These are phyloP conservation scores for Trametes cinnabarina DNA, from an alignment of 768 basidiomycete genomes.

Conservation along the genomic window DNA sequence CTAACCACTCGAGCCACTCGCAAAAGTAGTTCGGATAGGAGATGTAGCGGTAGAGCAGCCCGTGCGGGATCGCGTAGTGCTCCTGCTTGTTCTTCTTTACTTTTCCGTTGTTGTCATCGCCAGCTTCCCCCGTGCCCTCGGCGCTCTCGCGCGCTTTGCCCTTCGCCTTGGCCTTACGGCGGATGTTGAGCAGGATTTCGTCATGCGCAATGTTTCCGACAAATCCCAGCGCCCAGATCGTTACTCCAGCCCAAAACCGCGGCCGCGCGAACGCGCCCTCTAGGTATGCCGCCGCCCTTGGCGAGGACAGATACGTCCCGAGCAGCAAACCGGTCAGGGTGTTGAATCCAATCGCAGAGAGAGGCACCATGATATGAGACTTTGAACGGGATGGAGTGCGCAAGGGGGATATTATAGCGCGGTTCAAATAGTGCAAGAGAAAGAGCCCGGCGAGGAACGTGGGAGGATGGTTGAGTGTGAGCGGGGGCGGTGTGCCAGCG, in stretches of 20 bases:
- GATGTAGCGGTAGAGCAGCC: conserved; percentile 70
- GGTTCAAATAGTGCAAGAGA: conserved; percentile 79
- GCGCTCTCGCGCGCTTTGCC: conserved; percentile 28
- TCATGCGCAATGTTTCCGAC: conserved; percentile 85
- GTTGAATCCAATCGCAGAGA: conserved; percentile 65
- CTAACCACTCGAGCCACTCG: conserved; percentile 95
- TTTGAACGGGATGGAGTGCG: conserved; percentile 78
- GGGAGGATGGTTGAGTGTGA: conserved; percentile 39
- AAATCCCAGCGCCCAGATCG: conserved; percentile 70
- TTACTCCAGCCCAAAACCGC: conserved; percentile 61
- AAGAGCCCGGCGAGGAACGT: conserved; percentile 56
- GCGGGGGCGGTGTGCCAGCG: conserved; percentile 28
- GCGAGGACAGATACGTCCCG: conserved; percentile 68
- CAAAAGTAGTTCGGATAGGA: conserved; percentile 94
- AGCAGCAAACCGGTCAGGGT: conserved; percentile 66
- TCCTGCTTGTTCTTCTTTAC: conserved; percentile 35
- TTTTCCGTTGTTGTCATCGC: conserved; percentile 36
- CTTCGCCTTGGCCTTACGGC: conserved; percentile 53
- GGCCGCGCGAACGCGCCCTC: conserved; percentile 32
- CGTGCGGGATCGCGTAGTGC: conserved; percentile 80
- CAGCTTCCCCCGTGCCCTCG: conserved; percentile 11
- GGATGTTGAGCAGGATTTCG: conserved; percentile 81
- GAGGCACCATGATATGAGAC: conserved; percentile 63
- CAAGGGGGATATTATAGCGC: conserved; percentile 75
- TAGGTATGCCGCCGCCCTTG: conserved; percentile 46